Percentiles rank a stretch among this genome's conserved stretches.
Conservation (phyloP, 2,329 filamentous ascomycete species). For the Penicillium sp. region DNA sequence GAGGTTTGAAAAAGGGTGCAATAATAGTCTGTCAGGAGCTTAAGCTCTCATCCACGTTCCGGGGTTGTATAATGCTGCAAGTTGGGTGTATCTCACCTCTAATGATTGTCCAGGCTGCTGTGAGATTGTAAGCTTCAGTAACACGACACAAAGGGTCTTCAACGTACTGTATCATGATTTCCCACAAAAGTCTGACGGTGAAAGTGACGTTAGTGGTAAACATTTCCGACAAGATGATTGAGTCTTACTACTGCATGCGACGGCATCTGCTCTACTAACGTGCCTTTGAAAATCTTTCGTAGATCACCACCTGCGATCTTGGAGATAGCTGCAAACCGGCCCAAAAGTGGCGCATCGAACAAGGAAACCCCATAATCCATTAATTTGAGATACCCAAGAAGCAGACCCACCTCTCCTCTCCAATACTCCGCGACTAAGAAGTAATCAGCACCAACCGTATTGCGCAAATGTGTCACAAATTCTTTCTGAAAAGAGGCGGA, state of each 20-base stretch:
- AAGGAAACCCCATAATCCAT: constrained; percentile 62
- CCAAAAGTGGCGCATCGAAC: constrained; percentile 68
- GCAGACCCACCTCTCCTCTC: constrained; percentile 57
- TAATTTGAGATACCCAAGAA: constrained; percentile 57
- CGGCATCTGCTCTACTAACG: constrained; percentile 56
- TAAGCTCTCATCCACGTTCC: not conserved
- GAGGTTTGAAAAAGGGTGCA: constrained; percentile 66
- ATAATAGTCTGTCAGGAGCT: constrained; percentile 53
- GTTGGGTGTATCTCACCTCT: constrained; percentile 40
- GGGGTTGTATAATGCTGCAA: not conserved
- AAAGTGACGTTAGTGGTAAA: constrained; percentile 3
- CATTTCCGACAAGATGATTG: not conserved
- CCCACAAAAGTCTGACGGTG: constrained; percentile 61
- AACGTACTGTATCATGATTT: constrained; percentile 66
- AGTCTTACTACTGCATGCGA: constrained; percentile 57
- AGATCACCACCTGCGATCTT: constrained; percentile 60
- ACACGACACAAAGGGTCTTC: too few relatives aligned
- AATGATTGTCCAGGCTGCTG: constrained; percentile 62
- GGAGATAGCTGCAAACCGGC: constrained; percentile 64
- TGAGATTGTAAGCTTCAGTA: not conserved
- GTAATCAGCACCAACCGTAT: constrained; percentile 53
- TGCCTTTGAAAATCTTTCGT: constrained; percentile 60
- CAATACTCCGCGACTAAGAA: constrained; percentile 71
- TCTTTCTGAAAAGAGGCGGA: constrained; percentile 63
- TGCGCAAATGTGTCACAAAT: constrained; percentile 60